Base-by-base conservation (phyloP, 345 rosid species). In the Euphorbia pulcherrima region DNA sequence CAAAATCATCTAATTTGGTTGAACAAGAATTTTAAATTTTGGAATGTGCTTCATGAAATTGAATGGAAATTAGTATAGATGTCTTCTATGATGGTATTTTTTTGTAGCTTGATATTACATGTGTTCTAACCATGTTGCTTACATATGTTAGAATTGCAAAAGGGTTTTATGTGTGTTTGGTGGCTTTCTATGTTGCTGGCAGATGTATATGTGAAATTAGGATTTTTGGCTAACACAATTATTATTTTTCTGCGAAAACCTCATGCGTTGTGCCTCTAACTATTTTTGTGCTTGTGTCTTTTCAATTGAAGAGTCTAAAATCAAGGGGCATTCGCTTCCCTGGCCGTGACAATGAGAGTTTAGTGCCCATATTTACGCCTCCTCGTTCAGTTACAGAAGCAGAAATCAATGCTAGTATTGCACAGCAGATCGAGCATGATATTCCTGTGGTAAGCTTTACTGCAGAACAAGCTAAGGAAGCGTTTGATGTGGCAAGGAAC, bases 281-380 rank as follows among this genome's bases (percentile, higher is more conserved):
- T 8, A 63, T 70, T 65, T 69, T 58, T 66, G 69, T 17, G 33
- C n/a, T 60, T 72, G 12, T 68, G 68, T 24, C 21, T 67, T 28
- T 40, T 65, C 14, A 44, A 33, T 27, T 33, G 18, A 59, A 95
- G 97, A 88, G 97, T 79, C 72, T 95, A 65, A 95, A 76, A 83
- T 80, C 96, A 44, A 84, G 97, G 80, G 99, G 97, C 21, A 87
- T 95, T 51, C 86, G 96, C 13, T 95, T 95, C 79, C 97, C 99
- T 62, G 99, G 96, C 51, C 92, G 97, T 77, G 99, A 95, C 75
- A 68, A 78, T 47, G 99, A 95, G 84, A 95, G 97, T 76, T 73
- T 92, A 83, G 97, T 86, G 50, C 97, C 99, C 51, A 88, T 95
- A 64, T 92, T 95, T 72, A 95, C 97, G 7, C 99, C 97, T 73